phyloP scores from a whole-genome alignment of 805 yeast species.

The Cyberlindnera mississippiensis region DNA sequence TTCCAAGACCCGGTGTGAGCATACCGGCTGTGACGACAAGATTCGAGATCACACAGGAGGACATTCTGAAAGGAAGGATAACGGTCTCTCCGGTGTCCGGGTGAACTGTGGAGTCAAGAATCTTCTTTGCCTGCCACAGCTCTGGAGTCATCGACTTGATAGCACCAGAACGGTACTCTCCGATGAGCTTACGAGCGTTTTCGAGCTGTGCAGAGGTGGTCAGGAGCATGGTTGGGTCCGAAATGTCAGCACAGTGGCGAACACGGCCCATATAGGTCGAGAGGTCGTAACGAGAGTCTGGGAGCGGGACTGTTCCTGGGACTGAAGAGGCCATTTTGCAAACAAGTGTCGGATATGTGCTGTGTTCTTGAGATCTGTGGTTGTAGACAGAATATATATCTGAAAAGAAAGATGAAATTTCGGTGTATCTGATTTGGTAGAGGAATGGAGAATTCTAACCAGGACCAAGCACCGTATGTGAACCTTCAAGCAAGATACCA shows the following conservation, averaged over 20 bases:
- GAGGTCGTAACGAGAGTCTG: conserved; percentile 76
- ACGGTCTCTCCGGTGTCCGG: conserved; percentile 97
- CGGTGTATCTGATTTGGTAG: neutral
- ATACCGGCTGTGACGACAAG: conserved; percentile 95
- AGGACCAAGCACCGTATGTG: no score
- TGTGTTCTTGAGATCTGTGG: neutral
- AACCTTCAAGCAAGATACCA: no score
- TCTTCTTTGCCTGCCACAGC: conserved; percentile 83
- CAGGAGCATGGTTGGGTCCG: conserved; percentile 87
- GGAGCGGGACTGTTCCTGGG: conserved; percentile 76
- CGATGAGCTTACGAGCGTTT: conserved; percentile 58
- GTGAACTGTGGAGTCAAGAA: conserved; percentile 88
- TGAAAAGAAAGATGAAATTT: neutral
- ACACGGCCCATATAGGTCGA: conserved; percentile 91
- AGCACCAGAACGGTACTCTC: conserved; percentile 71
- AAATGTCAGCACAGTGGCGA: conserved; percentile 86
- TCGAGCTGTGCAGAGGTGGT: conserved; percentile 63
- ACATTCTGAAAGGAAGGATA: conserved; percentile 92
- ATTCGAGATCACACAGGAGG: conserved; percentile 89
- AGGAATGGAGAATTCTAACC: no score
- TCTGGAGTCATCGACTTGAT: conserved; percentile 65
- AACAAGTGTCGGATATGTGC: neutral
- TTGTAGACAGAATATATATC: neutral
- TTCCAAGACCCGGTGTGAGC: conserved; percentile 92
- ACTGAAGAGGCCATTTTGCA: conserved; percentile 78